Evolutionary conservation across 1,284 basidiomycete genomes (phyloP).

Genomic region (Apiotrichum sp.): DNA sequence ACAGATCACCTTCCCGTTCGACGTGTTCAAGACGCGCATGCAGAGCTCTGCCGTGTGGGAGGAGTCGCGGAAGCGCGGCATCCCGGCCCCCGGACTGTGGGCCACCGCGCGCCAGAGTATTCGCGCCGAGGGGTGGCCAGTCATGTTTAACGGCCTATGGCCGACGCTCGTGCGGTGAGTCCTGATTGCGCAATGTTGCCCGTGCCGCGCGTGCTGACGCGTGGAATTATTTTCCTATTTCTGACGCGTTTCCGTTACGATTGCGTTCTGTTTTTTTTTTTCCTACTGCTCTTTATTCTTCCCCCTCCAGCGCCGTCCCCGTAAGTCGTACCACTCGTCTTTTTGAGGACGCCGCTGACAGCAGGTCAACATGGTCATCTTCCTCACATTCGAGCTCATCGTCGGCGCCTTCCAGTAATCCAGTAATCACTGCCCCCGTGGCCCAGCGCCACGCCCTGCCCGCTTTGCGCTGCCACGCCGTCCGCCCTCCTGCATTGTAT

Average conservation of each 20-base stretch:
- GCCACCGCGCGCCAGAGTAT: conserved; percentile 53
- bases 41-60: conserved; percentile 58
- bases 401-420: conserved; percentile 29
- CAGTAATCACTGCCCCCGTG: not conserved
- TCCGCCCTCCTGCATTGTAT: not conserved
- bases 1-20: conserved; percentile 67
- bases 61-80: conserved; percentile 37
- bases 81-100: conserved; percentile 14
- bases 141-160: conserved; percentile 67
- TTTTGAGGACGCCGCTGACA: not conserved
- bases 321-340: conserved; percentile 14
- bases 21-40: conserved; percentile 79
- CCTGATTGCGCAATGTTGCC: not conserved
- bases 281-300: not conserved
- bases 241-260: not conserved
- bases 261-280: not conserved
- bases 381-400: conserved; percentile 45
- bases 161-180: conserved; percentile 71
- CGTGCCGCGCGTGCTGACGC: not conserved
- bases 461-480: not conserved
- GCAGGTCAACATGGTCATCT: conserved; percentile 48
- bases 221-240: no score
- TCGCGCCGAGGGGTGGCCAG: conserved; percentile 57
- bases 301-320: conserved; percentile 26
- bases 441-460: not conserved